A percentile compares a stretch with the other conserved stretches of the same genome.
Conservation (phyloP, 2,329 filamentous ascomycete genomes). For the Microsporum canis region DNA sequence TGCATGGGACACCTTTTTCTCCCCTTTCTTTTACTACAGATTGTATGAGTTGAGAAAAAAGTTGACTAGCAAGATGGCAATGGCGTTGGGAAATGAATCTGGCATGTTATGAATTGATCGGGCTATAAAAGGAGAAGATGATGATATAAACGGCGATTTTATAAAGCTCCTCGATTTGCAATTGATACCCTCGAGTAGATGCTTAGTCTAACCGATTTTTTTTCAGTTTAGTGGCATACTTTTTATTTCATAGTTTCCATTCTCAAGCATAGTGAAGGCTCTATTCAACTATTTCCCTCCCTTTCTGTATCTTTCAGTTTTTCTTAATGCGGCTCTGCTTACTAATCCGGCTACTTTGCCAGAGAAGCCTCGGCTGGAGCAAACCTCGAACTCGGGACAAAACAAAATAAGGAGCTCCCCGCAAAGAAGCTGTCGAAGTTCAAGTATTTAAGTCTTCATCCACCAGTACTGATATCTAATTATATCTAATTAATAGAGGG, state of each 20-base stretch:
- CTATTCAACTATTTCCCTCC: no score
- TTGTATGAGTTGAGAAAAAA: background rate
- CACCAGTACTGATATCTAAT: background rate
- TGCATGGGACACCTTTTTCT: background rate
- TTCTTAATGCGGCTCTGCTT: background rate
- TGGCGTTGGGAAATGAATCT: conserved; percentile 2
- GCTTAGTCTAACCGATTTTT: conserved; percentile 33
- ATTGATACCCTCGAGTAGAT: conserved; percentile 41
- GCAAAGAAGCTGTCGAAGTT: background rate
- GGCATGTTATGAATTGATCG: background rate
- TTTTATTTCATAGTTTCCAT: background rate
- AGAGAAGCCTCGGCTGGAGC: background rate
- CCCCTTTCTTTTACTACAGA: background rate
- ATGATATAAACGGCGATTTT: conserved; percentile 20
- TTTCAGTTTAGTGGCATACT: conserved; percentile 1
- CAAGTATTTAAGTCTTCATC: background rate
- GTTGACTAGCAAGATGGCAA: background rate
- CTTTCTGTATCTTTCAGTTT: no score
- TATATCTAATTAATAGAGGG: background rate
- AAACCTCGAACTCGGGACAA: background rate
- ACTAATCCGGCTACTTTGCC: background rate
- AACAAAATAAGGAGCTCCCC: no score
- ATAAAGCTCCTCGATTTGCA: conserved; percentile 38
- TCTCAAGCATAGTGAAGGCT: background rate
- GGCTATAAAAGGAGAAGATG: conserved; percentile 14